Evolutionary conservation across 78 protist genomes (phyloP).

Genomic region (slime mould (Dictyostelium discoideum)): DNA sequence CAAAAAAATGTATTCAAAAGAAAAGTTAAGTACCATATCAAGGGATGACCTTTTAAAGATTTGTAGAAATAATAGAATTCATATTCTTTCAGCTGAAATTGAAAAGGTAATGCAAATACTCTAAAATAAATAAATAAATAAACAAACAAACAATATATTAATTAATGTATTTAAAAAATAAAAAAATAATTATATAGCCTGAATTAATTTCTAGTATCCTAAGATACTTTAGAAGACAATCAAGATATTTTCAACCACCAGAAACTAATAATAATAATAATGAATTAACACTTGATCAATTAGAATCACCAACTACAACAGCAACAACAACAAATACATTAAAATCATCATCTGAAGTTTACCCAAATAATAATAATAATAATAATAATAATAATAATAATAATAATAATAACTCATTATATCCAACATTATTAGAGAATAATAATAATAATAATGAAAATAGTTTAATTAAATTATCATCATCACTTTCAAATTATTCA

Average conservation of each 20-base stretch:
- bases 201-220: slow-evolving; percentile 2
- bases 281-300: slow-evolving; percentile 18
- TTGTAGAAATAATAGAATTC: slow-evolving; percentile 23
- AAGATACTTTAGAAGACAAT: slow-evolving; percentile 24
- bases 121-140: background rate
- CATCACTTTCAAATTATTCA: background rate
- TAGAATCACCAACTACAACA: background rate
- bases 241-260: slow-evolving; percentile 11
- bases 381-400: background rate
- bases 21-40: background rate
- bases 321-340: background rate
- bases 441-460: background rate
- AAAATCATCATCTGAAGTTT: background rate
- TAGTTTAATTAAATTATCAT: background rate
- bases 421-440: background rate
- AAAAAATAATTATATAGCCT: background rate
- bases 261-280: background rate
- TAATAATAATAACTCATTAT: background rate
- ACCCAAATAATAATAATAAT: background rate
- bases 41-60: slow-evolving; percentile 15
- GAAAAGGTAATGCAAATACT: background rate
- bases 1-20: slow-evolving; percentile 36
- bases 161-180: background rate
- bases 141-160: background rate
- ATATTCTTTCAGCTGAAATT: background rate